Evolutionary conservation across 176 grass and related monocot genomes (phyloP).

Genomic region (Oryza officinalis): DNA sequence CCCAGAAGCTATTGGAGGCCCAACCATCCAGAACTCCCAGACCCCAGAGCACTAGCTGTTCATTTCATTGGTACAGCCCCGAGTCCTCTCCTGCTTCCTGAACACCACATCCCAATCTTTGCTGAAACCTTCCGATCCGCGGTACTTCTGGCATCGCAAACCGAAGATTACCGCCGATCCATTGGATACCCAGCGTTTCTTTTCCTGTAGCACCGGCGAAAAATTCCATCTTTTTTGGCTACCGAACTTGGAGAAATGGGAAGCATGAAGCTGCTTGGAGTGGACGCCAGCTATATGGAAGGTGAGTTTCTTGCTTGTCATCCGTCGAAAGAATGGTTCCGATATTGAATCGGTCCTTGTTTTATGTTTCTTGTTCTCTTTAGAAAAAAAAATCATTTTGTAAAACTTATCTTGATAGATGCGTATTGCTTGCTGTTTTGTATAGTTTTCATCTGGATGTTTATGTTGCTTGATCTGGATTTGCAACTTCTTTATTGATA

Average conservation of each 20-base stretch:
- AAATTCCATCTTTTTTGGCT: constrained; percentile 33
- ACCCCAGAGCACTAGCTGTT: constrained; percentile 32
- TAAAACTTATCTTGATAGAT: constrained; percentile 25
- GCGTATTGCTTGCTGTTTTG: constrained; percentile 29
- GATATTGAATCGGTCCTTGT: constrained; percentile 33
- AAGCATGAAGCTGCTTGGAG: constrained; percentile 46
- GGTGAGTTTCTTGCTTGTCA: constrained; percentile 43
- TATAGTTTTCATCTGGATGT: constrained; percentile 4
- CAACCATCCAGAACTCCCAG: constrained; percentile 41
- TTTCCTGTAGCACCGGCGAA: constrained; percentile 21
- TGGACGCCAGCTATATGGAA: constrained; percentile 33
- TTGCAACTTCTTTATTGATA: constrained; percentile 14
- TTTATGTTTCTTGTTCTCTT: constrained; percentile 12
- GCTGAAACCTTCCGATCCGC: constrained; percentile 39
- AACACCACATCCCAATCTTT: constrained; percentile 43
- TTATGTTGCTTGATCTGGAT: constrained; percentile 39
- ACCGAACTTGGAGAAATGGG: constrained; percentile 34
- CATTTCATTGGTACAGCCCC: constrained; percentile 29
- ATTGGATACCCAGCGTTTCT: constrained; percentile 12
- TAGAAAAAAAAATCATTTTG: not conserved
- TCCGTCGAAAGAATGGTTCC: constrained; percentile 3
- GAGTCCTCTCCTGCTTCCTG: not conserved
- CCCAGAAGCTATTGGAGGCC: constrained; percentile 52
- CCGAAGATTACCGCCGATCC: constrained; percentile 26
- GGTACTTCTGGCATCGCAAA: constrained; percentile 38